A percentile compares a stretch with the other conserved stretches of the same genome.
phyloP scores from a whole-genome alignment of 129 eudicot genomes.

The Pittosporum tobira region DNA sequence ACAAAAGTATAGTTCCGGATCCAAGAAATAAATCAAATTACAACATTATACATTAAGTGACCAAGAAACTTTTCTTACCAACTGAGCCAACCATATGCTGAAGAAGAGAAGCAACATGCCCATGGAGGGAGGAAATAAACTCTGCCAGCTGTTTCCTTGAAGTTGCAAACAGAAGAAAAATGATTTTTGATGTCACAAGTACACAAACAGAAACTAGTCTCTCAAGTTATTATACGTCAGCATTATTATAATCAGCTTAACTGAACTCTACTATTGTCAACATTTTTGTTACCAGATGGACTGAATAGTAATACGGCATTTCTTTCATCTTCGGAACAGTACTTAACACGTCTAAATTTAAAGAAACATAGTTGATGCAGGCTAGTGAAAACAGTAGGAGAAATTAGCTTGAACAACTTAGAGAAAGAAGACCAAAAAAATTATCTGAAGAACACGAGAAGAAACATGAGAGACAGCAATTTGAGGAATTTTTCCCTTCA shows the following conservation, averaged over 20 bases:
- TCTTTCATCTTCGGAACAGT: conserved; percentile 75
- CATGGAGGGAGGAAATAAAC: conserved; percentile 71
- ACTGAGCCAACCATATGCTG: conserved; percentile 93
- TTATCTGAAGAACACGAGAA: conserved; percentile 92
- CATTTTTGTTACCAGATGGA: conserved; percentile 82
- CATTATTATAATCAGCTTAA: background rate
- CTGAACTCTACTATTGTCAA: conserved; percentile 59
- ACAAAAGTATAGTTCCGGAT: too few species aligned
- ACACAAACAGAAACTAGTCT: conserved; percentile 1
- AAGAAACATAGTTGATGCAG: conserved; percentile 15
- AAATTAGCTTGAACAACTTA: background rate
- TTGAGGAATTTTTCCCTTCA: conserved; percentile 80
- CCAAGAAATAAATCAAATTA: too few species aligned
- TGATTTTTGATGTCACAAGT: background rate
- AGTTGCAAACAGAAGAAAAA: conserved; percentile 38
- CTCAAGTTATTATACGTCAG: background rate
- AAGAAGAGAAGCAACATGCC: conserved; percentile 93
- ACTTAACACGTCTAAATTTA: conserved; percentile 70
- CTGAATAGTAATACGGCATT: conserved; percentile 63
- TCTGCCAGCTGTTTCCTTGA: conserved; percentile 62
- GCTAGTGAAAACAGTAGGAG: background rate
- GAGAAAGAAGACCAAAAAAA: background rate
- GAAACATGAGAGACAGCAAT: conserved; percentile 94
- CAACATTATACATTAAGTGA: too few species aligned
- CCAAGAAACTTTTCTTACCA: conserved; percentile 33